Evolutionary conservation across 768 basidiomycete genomes (phyloP).

Genomic region (Mycena haematopus): DNA sequence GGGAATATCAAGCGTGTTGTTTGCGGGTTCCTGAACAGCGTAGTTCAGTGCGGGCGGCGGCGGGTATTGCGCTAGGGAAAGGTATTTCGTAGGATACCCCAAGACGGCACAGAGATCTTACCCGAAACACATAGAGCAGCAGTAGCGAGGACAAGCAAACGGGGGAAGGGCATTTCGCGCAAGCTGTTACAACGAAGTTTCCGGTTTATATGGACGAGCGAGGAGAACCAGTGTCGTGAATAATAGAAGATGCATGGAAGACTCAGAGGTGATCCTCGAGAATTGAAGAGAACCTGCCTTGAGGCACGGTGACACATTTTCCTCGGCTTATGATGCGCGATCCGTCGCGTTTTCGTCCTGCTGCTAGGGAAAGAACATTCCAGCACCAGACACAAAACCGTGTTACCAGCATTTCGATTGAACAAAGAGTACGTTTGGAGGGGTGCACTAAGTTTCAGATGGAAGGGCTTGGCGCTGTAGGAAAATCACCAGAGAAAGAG

Average conservation of each 20-base stretch:
- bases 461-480: background rate
- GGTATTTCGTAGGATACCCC: background rate
- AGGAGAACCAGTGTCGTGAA: background rate
- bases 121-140: slow-evolving; percentile 17
- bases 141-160: slow-evolving; percentile 10
- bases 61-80: slow-evolving; percentile 5
- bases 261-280: slow-evolving; percentile 1
- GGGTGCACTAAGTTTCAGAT: too few species aligned
- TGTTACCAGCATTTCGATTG: background rate
- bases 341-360: background rate
- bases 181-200: background rate
- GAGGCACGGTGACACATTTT: slow-evolving; percentile 3
- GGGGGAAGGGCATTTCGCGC: slow-evolving; percentile 13
- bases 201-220: slow-evolving; percentile 1
- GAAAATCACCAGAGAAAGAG: background rate
- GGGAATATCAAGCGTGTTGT: slow-evolving; percentile 4
- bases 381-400: too few species aligned
- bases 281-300: background rate
- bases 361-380: background rate
- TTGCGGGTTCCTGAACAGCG: slow-evolving; percentile 12
- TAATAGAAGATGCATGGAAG: slow-evolving; percentile 14
- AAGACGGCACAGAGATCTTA: background rate
- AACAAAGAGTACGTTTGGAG: background rate
- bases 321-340: slow-evolving; percentile 12
- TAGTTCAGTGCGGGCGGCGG: slow-evolving; percentile 20